Evolutionary conservation across 1,284 basidiomycete species (phyloP).

Genomic region (Exobasidium rhododendri): DNA sequence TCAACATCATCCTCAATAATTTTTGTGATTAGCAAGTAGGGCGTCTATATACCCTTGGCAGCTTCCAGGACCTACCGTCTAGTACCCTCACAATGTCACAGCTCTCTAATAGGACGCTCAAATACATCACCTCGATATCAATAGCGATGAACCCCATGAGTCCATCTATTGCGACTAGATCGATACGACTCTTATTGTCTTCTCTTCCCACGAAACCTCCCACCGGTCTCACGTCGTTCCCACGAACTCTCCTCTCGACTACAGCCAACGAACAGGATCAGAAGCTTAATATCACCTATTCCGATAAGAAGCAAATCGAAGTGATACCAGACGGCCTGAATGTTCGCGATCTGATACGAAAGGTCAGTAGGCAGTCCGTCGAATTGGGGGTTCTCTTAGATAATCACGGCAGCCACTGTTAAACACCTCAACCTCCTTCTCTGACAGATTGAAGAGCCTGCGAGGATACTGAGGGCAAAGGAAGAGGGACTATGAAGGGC

Average conservation of each 20-base stretch:
- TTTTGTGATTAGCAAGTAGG: not conserved
- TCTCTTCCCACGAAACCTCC: conserved; percentile 2
- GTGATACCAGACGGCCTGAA: not conserved
- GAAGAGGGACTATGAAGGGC: conserved; percentile 9
- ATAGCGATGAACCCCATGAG: not conserved
- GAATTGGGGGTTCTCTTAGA: not conserved
- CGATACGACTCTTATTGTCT: conserved; percentile 7
- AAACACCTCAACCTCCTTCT: not conserved
- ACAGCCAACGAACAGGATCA: conserved; percentile 1
- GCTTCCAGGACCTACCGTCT: not conserved
- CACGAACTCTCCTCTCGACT: not conserved
- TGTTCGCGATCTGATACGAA: conserved; percentile 7
- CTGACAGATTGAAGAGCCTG: conserved; percentile 10
- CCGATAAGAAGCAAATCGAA: conserved; percentile 1
- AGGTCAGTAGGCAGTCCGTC: not conserved
- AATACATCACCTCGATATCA: conserved; percentile 4
- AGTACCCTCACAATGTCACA: not conserved
- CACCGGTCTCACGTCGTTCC: not conserved
- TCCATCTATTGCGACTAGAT: conserved; percentile 5
- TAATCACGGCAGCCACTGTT: not conserved
- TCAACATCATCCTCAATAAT: not conserved
- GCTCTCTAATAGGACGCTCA: conserved; percentile 1
- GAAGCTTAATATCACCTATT: conserved; percentile 3
- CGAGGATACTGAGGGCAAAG: conserved; percentile 3
- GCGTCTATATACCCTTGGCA: not conserved